A percentile compares a stretch with the other conserved stretches of the same genome.
phyloP scores from a whole-genome alignment of 176 grass and related monocot genomes.

The Carex parvula region DNA sequence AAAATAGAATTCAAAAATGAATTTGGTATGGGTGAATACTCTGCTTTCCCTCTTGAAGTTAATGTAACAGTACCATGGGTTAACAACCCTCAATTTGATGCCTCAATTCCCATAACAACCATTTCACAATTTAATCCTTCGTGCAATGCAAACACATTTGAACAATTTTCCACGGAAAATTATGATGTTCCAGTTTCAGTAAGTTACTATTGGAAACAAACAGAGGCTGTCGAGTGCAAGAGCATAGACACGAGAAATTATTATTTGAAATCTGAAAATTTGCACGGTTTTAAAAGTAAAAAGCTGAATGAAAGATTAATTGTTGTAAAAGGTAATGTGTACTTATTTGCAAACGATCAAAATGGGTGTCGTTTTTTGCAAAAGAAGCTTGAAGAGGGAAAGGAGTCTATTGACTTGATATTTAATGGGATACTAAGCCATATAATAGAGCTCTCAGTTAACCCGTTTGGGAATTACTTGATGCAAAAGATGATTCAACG shows the following conservation, averaged over 20 bases:
- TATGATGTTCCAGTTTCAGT: conserved; percentile 29
- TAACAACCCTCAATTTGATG: background rate
- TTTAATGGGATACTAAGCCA: conserved; percentile 53
- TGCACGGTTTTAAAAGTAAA: background rate
- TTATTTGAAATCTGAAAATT: conserved; percentile 25
- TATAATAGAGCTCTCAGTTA: conserved; percentile 62
- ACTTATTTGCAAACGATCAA: conserved; percentile 66
- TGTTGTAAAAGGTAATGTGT: conserved; percentile 46
- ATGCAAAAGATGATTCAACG: conserved; percentile 83
- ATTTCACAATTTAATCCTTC: conserved; percentile 22
- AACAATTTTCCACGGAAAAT: background rate
- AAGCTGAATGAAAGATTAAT: conserved; percentile 36
- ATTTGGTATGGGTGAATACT: background rate
- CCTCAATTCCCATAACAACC: no score
- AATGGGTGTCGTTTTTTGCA: conserved; percentile 82
- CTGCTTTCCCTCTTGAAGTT: conserved; percentile 3
- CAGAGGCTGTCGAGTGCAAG: background rate
- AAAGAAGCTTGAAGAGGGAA: conserved; percentile 62
- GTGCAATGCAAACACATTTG: background rate
- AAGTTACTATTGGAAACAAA: conserved; percentile 26
- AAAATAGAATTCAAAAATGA: background rate
- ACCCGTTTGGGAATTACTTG: conserved; percentile 87
- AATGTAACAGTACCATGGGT: background rate
- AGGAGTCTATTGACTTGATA: conserved; percentile 52
- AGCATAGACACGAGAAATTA: conserved; percentile 31